Base-by-base conservation (phyloP, 139 green algal species). In the Tetraselmis chui region DNA sequence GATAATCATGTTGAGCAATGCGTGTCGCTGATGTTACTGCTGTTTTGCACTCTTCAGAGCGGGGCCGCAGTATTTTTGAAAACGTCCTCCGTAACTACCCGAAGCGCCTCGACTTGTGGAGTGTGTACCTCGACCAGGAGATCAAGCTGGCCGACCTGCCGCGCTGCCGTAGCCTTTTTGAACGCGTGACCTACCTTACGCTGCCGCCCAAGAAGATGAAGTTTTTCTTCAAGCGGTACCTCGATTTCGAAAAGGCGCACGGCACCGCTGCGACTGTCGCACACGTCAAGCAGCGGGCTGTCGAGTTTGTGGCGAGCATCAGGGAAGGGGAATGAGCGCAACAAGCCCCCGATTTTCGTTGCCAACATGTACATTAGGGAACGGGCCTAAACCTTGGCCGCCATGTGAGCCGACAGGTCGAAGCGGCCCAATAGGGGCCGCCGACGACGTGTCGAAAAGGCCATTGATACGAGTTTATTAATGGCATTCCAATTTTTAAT, bases 201-300 rank as follows among this genome's bases (percentile, higher is more conserved):
- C 90, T 98, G 83, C 89, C 93, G 1, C 86, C 95, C 30, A 97
- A 96, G 88, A 97, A 97, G 90, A 98, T 99, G 93, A 95, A 95
- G 82, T 95, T 89, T 88, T 91, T 92, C n/a, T 95, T 97, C 85
- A 94, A 92, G 86, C 83, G 84, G 76, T 99, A 93, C 86, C 83
- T 99, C 75, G 91, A 98, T 18, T 99, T 92, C 77, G 96, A 99
- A 83, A 91, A 95, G 87, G 58, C 32, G 11, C 84, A 95, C 28
- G 96, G 95, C n/a, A 85, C 93, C 79, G 88, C 86, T 23, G 87
- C 86, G 29, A 30, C 59, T 0, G 91, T 96, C 59, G 92, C 94
- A 79, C 82, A 92, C 76, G 96, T 99, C 0, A 98, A 98, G 89
- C 59, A 86, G 77, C 83, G 83, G 25, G 96, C 96, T 0, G 88